A percentile compares a stretch with the other conserved stretches of the same genome.
Evolutionary conservation across 2,329 filamentous ascomycete species (phyloP).

Genomic region (Blastomyces percursus): DNA sequence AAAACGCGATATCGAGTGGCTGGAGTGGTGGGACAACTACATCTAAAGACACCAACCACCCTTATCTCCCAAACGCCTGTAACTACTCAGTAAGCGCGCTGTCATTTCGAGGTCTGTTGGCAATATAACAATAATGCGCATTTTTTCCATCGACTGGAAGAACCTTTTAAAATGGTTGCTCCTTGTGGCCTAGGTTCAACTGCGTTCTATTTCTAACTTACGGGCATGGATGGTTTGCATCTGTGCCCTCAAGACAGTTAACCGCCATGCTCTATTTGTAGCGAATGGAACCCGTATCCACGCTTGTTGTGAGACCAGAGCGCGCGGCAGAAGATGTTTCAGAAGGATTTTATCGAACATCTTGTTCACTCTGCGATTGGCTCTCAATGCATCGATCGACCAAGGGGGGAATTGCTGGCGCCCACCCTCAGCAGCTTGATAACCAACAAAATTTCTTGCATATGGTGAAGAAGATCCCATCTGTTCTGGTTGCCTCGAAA

Average conservation of each 20-base stretch:
- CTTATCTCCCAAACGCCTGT: background rate
- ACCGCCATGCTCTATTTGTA: background rate
- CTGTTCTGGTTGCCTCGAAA: background rate
- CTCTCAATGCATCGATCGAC: background rate
- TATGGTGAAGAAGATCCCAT: conserved; percentile 4
- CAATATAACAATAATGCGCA: background rate
- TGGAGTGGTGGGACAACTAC: no score
- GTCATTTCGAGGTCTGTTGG: background rate
- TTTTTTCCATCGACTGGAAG: background rate
- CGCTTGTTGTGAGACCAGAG: no score
- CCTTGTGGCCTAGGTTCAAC: background rate
- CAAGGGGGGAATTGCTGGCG: background rate
- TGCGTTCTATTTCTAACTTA: background rate
- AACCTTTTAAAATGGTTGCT: background rate
- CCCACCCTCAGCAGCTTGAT: background rate
- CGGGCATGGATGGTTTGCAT: background rate
- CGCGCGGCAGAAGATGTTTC: background rate
- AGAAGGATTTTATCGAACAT: background rate
- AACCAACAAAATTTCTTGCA: no score
- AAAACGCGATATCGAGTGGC: no score
- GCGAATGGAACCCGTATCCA: background rate
- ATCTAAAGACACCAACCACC: background rate
- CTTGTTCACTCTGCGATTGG: background rate
- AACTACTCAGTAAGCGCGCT: background rate
- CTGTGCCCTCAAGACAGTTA: background rate